Conservation (phyloP, 306 rosid species). For the Crataegus laevigata region DNA sequence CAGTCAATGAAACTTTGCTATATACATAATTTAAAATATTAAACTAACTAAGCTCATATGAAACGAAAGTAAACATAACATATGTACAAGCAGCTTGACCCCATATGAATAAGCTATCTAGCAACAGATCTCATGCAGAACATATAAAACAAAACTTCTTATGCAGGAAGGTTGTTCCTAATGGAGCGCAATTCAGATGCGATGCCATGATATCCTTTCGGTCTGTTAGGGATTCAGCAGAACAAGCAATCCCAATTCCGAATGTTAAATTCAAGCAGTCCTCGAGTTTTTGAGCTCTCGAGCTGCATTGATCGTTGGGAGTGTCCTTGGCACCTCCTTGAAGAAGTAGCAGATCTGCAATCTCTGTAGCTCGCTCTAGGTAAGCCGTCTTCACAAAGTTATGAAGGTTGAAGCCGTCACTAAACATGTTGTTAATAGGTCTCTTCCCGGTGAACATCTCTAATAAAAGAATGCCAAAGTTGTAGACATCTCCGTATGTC, state of each 20-base stretch:
- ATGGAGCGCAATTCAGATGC: neutral
- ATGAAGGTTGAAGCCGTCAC: neutral
- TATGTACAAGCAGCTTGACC: too few relatives aligned
- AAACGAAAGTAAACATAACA: too few relatives aligned
- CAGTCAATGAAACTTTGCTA: too few relatives aligned
- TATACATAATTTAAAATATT: too few relatives aligned
- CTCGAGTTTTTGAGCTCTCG: neutral
- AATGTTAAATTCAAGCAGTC: neutral
- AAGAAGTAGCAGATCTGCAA: neutral
- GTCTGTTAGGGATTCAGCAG: neutral
- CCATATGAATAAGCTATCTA: too few relatives aligned
- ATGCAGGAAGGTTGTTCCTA: neutral
- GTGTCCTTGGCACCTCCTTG: neutral
- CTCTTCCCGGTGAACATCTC: neutral
- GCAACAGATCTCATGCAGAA: neutral
- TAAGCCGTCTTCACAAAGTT: neutral
- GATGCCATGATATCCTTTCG: neutral
- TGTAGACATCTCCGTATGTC: neutral
- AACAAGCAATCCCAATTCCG: neutral
- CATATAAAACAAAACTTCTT: neutral
- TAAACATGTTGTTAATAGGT: neutral
- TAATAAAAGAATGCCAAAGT: neutral
- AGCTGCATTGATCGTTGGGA: neutral
- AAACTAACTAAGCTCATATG: too few relatives aligned
- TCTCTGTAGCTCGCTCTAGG: neutral